Evolutionary conservation across 176 grass and related monocot genomes (phyloP).

Genomic region (Calamus simplicifolius): DNA sequence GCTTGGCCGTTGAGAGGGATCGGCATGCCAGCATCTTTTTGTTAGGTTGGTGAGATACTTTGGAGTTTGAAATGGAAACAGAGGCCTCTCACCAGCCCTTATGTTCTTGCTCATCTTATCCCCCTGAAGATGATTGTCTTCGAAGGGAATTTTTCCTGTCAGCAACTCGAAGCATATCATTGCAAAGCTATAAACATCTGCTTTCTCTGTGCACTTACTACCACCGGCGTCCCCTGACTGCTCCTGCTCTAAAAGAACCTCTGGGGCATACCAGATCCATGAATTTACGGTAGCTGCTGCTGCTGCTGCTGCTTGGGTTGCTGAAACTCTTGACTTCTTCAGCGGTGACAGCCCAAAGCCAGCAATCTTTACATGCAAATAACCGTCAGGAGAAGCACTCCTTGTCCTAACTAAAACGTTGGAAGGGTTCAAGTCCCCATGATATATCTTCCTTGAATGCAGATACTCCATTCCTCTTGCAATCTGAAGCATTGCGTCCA

Average conservation of each 20-base stretch:
- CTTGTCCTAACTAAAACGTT: conserved; percentile 63
- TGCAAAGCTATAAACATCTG: conserved; percentile 81
- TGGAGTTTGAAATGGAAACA: conserved; percentile 82
- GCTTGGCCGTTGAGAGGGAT: conserved; percentile 60
- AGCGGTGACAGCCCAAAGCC: conserved; percentile 36
- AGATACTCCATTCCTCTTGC: conserved; percentile 87
- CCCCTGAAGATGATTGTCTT: conserved; percentile 89
- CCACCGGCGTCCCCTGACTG: not conserved
- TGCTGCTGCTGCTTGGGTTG: not conserved
- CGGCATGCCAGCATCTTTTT: conserved; percentile 74
- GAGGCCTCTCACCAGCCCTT: conserved; percentile 60
- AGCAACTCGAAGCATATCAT: conserved; percentile 97
- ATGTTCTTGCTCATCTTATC: conserved; percentile 97
- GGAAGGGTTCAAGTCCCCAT: conserved; percentile 65
- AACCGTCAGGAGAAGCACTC: conserved; percentile 37
- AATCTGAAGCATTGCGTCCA: conserved; percentile 87
- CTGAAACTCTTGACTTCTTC: conserved; percentile 17
- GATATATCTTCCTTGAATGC: conserved; percentile 59
- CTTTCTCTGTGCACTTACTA: conserved; percentile 57
- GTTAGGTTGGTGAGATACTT: conserved; percentile 71
- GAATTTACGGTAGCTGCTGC: not conserved
- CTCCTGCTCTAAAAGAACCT: conserved; percentile 40
- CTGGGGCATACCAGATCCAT: conserved; percentile 89
- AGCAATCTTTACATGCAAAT: conserved; percentile 66
- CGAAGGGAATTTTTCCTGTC: conserved; percentile 87